Base-by-base conservation (phyloP, 2,329 filamentous ascomycete genomes). In the Setomelanomma holmii region DNA sequence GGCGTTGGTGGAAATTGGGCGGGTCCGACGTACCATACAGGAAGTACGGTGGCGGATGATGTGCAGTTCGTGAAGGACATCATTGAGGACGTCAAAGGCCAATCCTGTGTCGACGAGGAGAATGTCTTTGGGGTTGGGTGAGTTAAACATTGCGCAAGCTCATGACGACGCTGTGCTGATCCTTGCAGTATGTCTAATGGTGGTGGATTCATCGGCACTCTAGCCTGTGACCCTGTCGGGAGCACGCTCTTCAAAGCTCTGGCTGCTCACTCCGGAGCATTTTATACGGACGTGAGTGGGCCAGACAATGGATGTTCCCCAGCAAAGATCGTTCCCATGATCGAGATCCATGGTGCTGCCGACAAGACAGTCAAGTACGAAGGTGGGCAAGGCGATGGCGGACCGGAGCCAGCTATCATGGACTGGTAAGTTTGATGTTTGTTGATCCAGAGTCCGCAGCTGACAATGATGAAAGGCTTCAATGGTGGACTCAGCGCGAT, bases 291-390 rank as follows among this genome's bases (percentile, higher is more conserved):
- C 22, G 39, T 63, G 21, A 71, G 76, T 58, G 63, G 73, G 16
- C 73, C 77, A 1, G 52, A 61, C 14, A 64, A 72, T 12, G 70
- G 79, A n/a, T 82, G 78, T 66, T 64, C 55, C 2, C 72, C 78
- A 67, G 19, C 73, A 69, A 40, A 57, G 45, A 21, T 41, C 0
- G 51, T 82, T 3, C 80, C 81, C 1, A 71, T 84, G 8, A 64
- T 84, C 7, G 78, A 81, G 36, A 78, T 83, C 45, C 82, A 84
- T 60, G 81, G 81, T n/a, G 76, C 74, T 2, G 71, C 58, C 2
- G 82, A 84, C 61, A 69, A 56, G 3, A 80, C 75, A 0, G 81
- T 84, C 27, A 56, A 67, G 0, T 83, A 82, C 52, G 51, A 63
- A 2, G 81, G 81, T 1, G 77, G 75, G 1, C 71, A 71, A 16